phyloP scores from a whole-genome alignment of 1,284 basidiomycete genomes.

The Leccinum insolens region DNA sequence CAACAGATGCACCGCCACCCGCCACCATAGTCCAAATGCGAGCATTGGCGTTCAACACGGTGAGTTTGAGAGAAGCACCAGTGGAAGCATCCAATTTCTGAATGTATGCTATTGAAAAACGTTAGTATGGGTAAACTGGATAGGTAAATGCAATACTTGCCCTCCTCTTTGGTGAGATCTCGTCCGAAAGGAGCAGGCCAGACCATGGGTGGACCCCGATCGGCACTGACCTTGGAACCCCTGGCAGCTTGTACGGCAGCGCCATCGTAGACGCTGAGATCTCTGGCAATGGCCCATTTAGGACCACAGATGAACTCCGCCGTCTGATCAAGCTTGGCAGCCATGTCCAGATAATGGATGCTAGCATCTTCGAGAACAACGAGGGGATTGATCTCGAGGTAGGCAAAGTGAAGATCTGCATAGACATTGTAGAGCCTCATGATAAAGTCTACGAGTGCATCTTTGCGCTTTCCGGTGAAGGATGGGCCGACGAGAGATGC shows the following conservation, averaged over 20 bases:
- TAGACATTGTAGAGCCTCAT: constrained; percentile 96
- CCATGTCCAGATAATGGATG: constrained; percentile 99
- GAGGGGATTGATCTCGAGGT: constrained; percentile 99
- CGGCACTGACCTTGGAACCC: constrained; percentile 65
- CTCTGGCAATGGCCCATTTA: constrained; percentile 98
- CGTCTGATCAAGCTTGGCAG: constrained; percentile 98
- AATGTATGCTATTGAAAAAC: constrained; percentile 74
- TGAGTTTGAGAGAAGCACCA: constrained; percentile 97
- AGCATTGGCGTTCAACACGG: constrained; percentile 93
- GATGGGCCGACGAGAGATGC: constrained; percentile 84
- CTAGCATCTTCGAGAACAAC: constrained; percentile 88
- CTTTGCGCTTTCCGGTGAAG: constrained; percentile 70
- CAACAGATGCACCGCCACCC: constrained; percentile 84
- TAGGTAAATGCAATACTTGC: constrained; percentile 2
- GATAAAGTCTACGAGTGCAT: constrained; percentile 92
- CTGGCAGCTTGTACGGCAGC: constrained; percentile 45
- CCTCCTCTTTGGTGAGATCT: constrained; percentile 96
- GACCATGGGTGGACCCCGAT: constrained; percentile 97
- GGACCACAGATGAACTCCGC: constrained; percentile 98
- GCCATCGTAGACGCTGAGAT: constrained; percentile 75
- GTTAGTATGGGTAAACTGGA: not conserved
- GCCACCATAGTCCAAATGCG: constrained; percentile 99
- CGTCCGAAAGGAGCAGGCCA: constrained; percentile 99
- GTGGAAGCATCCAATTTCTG: constrained; percentile 97
- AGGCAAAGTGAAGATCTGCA: constrained; percentile 97